Evolutionary conservation across 1,139 yeast genomes (phyloP).

Genomic region (Geotrichum restrictum): DNA sequence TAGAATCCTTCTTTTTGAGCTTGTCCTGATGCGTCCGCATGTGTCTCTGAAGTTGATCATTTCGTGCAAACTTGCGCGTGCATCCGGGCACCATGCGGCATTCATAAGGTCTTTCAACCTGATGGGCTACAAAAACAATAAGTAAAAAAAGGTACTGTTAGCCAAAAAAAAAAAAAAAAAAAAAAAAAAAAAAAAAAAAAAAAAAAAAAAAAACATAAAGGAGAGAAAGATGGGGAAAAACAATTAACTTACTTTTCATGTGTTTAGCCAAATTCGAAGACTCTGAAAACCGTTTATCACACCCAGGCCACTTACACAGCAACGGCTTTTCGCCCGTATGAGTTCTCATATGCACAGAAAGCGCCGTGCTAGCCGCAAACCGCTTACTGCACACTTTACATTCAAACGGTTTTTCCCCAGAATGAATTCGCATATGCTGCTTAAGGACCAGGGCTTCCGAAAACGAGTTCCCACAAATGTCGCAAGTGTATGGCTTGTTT

Average conservation of each 20-base stretch:
- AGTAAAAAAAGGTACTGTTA: too few relatives aligned
- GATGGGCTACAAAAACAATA: slow-evolving; percentile 26
- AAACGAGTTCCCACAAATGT: slow-evolving; percentile 63
- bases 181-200: not conserved
- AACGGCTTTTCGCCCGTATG: slow-evolving; percentile 94
- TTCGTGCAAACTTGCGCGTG: slow-evolving; percentile 33
- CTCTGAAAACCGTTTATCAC: slow-evolving; percentile 83
- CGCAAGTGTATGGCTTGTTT: slow-evolving; percentile 70
- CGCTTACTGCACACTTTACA: slow-evolving; percentile 77
- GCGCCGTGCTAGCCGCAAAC: slow-evolving; percentile 57
- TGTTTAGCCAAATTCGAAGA: slow-evolving; percentile 86
- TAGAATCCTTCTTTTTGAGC: too few relatives aligned
- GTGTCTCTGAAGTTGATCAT: slow-evolving; percentile 37
- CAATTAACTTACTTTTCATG: slow-evolving; percentile 50
- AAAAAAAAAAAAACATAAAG: not conserved
- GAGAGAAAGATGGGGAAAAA: slow-evolving; percentile 41
- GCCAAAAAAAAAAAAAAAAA: not conserved
- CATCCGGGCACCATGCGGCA: slow-evolving; percentile 32
- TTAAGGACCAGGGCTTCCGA: slow-evolving; percentile 62
- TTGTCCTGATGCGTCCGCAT: slow-evolving; percentile 26
- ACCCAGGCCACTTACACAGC: slow-evolving; percentile 71
- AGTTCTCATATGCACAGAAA: slow-evolving; percentile 65
- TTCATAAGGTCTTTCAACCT: slow-evolving; percentile 27
- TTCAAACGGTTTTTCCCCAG: slow-evolving; percentile 78
- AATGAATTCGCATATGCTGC: slow-evolving; percentile 81